phyloP scores from a whole-genome alignment of 257 asterid genomes.

The Salvia miltiorrhiza region DNA sequence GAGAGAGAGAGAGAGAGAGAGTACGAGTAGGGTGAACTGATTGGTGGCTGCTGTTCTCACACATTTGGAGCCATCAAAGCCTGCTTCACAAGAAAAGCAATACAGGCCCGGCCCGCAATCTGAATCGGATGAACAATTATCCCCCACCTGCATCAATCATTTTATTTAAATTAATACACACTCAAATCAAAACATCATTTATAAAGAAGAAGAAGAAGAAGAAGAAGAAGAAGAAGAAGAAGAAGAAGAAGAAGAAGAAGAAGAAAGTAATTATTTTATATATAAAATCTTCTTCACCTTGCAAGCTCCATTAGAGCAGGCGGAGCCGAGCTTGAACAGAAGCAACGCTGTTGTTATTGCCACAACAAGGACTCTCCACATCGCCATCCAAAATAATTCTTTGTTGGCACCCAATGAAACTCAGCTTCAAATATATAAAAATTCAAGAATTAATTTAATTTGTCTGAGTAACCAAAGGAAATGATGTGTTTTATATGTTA shows the following conservation, averaged over 20 bases:
- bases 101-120: slow-evolving; percentile 65
- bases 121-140: slow-evolving; percentile 41
- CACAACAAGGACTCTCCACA: slow-evolving; percentile 5
- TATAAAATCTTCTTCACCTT: slow-evolving; percentile 21
- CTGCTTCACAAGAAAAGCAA: slow-evolving; percentile 52
- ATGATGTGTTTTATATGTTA: background rate
- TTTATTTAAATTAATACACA: background rate
- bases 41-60: slow-evolving; percentile 69
- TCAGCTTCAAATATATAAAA: background rate
- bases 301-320: slow-evolving; percentile 39
- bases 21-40: slow-evolving; percentile 61
- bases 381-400: slow-evolving; percentile 13
- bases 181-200: background rate
- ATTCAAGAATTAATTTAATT: background rate
- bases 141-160: slow-evolving; percentile 38
- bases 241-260: no score
- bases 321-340: slow-evolving; percentile 11
- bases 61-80: slow-evolving; percentile 47
- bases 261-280: no score
- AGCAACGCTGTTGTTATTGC: slow-evolving; percentile 14
- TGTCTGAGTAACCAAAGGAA: slow-evolving; percentile 31
- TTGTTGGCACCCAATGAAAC: background rate
- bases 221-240: no score
- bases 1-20: slow-evolving; percentile 13
- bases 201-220: no score